Evolutionary conservation across 2,329 filamentous ascomycete species (phyloP).

Genomic region (Lecanicillium sp.): DNA sequence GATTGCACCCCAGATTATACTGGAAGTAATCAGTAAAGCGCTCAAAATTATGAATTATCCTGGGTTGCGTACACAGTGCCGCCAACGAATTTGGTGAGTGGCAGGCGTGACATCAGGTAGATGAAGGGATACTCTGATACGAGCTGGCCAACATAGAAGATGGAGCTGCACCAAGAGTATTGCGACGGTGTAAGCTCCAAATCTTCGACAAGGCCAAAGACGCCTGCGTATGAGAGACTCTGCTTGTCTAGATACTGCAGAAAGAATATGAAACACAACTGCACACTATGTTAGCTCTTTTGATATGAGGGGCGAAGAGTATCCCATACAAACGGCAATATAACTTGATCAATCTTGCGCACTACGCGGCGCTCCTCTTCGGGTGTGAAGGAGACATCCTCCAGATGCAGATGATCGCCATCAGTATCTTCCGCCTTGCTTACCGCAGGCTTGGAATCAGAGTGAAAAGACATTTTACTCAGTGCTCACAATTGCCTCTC

Average conservation of each 20-base stretch:
- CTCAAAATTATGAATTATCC: too few relatives aligned
- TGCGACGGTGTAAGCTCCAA: slow-evolving; percentile 34
- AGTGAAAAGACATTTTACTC: too few relatives aligned
- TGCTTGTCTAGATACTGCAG: slow-evolving; percentile 41
- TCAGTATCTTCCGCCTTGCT: too few relatives aligned
- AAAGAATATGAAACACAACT: slow-evolving; percentile 35
- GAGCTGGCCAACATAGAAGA: slow-evolving; percentile 38
- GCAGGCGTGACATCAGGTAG: slow-evolving; percentile 41
- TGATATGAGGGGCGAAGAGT: too few relatives aligned
- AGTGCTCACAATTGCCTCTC: too few relatives aligned
- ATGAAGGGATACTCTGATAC: slow-evolving; percentile 41
- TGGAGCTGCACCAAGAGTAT: slow-evolving; percentile 40
- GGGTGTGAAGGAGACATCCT: too few relatives aligned
- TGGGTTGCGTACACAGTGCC: slow-evolving; percentile 31
- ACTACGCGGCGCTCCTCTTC: too few relatives aligned
- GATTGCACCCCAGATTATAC: slow-evolving; percentile 33
- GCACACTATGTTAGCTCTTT: too few relatives aligned
- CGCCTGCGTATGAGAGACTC: slow-evolving; percentile 38
- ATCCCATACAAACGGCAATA: too few relatives aligned
- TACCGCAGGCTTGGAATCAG: too few relatives aligned
- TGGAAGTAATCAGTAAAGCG: slow-evolving; percentile 5
- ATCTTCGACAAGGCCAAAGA: slow-evolving; percentile 38
- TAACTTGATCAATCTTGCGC: too few relatives aligned
- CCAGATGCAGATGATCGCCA: too few relatives aligned
- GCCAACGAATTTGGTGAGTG: slow-evolving; percentile 42